A percentile compares a stretch with the other conserved stretches of the same genome.
Evolutionary conservation across 192 early-diverging fungal species (phyloP).

Genomic region (Obelidium mucronatum): DNA sequence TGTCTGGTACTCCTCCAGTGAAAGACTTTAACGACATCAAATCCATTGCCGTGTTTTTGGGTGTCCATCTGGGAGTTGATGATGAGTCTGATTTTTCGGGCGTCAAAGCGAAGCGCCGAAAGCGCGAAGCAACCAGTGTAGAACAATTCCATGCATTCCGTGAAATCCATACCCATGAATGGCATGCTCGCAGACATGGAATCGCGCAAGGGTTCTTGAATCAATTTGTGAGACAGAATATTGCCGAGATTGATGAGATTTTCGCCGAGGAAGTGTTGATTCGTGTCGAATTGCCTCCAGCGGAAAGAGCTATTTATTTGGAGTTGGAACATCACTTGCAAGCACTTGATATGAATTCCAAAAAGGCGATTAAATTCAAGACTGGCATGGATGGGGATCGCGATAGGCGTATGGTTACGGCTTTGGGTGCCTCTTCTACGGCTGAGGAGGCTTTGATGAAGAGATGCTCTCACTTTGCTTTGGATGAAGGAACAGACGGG

Average conservation of each 20-base stretch:
- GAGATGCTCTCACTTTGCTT: slow-evolving; percentile 55
- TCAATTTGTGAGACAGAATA: slow-evolving; percentile 53
- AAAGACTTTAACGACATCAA: slow-evolving; percentile 54
- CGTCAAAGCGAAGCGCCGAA: slow-evolving; percentile 23
- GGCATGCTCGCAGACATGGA: slow-evolving; percentile 51
- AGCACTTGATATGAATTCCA: slow-evolving; percentile 53
- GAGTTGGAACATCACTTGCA: slow-evolving; percentile 56
- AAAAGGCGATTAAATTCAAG: slow-evolving; percentile 44
- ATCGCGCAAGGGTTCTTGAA: slow-evolving; percentile 53
- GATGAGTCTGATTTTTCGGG: slow-evolving; percentile 38
- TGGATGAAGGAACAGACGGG: slow-evolving; percentile 17
- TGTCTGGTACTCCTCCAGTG: slow-evolving; percentile 52
- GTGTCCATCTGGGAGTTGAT: slow-evolving; percentile 55
- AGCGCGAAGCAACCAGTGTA: slow-evolving; percentile 40
- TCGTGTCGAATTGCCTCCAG: slow-evolving; percentile 44
- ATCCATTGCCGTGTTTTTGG: slow-evolving; percentile 50
- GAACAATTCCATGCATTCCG: slow-evolving; percentile 53
- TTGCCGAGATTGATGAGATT: slow-evolving; percentile 59
- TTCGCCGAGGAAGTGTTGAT: slow-evolving; percentile 33
- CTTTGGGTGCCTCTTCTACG: slow-evolving; percentile 39
- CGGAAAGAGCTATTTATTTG: slow-evolving; percentile 52
- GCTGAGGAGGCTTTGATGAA: slow-evolving; percentile 57
- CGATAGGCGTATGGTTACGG: slow-evolving; percentile 41
- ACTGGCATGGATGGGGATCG: slow-evolving; percentile 42
- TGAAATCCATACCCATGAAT: slow-evolving; percentile 46